These are phyloP conservation scores for Paecilomyces niveus DNA, from an alignment of 2,329 filamentous ascomycete species.

Conservation along the genomic window DNA sequence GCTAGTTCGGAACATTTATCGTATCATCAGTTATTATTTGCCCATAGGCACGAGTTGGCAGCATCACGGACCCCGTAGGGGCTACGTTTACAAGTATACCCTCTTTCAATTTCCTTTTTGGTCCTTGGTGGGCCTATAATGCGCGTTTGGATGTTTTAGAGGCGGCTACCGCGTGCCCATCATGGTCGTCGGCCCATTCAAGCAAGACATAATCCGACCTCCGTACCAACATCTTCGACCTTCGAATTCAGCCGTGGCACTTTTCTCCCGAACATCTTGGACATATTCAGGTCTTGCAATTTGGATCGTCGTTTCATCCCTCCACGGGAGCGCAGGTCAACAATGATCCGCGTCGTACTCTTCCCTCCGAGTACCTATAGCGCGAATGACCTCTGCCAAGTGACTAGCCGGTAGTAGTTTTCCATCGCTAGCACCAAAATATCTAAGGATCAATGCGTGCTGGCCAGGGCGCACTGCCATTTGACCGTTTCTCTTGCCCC, in stretches of 20 bases:
- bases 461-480: background rate
- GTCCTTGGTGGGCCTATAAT: background rate
- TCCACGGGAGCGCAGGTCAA: background rate
- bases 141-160: background rate
- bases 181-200: background rate
- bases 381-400: background rate
- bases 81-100: background rate
- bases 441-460: background rate
- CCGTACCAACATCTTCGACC: background rate
- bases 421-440: background rate
- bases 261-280: background rate
- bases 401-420: background rate
- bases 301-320: background rate
- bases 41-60: background rate
- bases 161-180: background rate
- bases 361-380: no score
- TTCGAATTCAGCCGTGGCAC: no score
- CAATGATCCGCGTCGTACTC: background rate
- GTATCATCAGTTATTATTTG: background rate
- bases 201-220: background rate
- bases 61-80: background rate
- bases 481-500: background rate
- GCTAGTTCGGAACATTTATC: background rate
- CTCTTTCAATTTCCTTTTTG: background rate
- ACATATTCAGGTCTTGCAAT: background rate